Evolutionary conservation across 2,329 filamentous ascomycete genomes (phyloP).

Genomic region (Sclerotinia sclerotiorum): DNA sequence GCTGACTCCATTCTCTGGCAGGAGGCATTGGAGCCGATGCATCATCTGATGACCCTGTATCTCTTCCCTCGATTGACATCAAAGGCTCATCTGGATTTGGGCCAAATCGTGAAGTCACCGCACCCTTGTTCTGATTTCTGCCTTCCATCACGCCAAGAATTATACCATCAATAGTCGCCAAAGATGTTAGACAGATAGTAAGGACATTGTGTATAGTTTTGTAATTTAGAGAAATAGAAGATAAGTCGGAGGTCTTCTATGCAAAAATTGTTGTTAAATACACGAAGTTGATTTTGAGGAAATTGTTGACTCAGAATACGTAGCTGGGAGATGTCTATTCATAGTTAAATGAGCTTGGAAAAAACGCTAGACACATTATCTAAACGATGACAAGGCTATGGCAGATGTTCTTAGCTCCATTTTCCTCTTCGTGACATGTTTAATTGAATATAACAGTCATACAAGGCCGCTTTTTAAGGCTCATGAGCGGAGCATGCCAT

Average conservation of each 20-base stretch:
- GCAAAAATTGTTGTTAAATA: neutral
- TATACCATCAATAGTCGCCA: neutral
- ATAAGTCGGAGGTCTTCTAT: too few species aligned
- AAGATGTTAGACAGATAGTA: neutral
- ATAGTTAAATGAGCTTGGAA: neutral
- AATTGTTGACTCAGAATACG: neutral
- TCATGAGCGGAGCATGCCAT: neutral
- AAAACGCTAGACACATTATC: neutral
- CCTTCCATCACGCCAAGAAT: neutral
- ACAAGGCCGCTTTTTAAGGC: neutral
- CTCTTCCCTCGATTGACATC: neutral
- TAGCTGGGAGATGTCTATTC: neutral
- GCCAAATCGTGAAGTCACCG: neutral
- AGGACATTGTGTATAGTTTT: neutral
- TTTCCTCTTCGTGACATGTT: neutral
- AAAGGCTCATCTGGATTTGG: neutral
- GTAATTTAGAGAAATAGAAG: neutral
- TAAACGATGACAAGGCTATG: neutral
- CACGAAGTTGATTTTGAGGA: too few species aligned
- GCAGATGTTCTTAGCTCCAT: too few species aligned
- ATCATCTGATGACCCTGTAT: neutral
- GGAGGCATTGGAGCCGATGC: fast-evolving
- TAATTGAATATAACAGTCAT: neutral
- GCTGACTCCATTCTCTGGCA: neutral
- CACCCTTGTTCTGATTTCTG: neutral